A percentile compares a stretch with the other conserved stretches of the same genome.
These are phyloP conservation scores for Monoraphidium neglectum DNA, from an alignment of 139 green algal genomes.

Conservation along the genomic window DNA sequence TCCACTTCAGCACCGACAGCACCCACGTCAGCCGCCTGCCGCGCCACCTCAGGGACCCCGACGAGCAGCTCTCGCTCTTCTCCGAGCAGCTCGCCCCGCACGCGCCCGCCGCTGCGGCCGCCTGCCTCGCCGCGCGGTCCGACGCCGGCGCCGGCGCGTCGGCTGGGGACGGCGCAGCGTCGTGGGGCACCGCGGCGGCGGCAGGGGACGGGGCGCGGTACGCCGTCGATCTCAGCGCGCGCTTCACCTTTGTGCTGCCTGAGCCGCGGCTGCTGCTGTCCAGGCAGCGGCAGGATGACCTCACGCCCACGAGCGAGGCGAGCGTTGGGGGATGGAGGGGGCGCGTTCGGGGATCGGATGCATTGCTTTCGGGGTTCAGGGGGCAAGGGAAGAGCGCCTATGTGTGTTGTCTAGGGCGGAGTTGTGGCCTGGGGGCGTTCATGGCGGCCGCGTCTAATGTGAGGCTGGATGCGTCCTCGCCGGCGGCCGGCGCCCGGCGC, in stretches of 20 bases:
- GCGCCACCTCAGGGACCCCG: constrained; percentile 30
- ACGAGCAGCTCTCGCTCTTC: constrained; percentile 58
- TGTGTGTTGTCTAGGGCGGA: not conserved
- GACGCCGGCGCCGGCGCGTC: not conserved
- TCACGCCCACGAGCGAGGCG: too few relatives aligned
- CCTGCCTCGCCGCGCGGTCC: constrained; percentile 28
- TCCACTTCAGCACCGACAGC: constrained; percentile 54
- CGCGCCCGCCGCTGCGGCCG: constrained; percentile 38
- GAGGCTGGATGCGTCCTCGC: too few relatives aligned
- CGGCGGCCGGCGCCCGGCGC: too few relatives aligned
- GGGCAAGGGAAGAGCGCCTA: not conserved
- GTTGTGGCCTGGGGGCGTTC: not conserved
- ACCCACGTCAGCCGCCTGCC: constrained; percentile 58
- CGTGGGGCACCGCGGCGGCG: not conserved
- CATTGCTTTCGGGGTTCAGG: not conserved
- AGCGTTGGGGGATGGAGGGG: too few relatives aligned
- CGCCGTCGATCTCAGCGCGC: constrained; percentile 16
- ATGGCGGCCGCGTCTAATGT: not conserved
- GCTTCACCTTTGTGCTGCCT: constrained; percentile 19
- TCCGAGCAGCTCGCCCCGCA: constrained; percentile 48
- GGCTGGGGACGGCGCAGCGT: not conserved
- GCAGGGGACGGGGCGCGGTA: not conserved
- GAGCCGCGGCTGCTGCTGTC: too few relatives aligned
- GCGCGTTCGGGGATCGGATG: too few relatives aligned
- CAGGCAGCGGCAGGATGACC: too few relatives aligned